phyloP scores from a whole-genome alignment of 2,329 filamentous ascomycete genomes.

The Diplodia scrobiculata region DNA sequence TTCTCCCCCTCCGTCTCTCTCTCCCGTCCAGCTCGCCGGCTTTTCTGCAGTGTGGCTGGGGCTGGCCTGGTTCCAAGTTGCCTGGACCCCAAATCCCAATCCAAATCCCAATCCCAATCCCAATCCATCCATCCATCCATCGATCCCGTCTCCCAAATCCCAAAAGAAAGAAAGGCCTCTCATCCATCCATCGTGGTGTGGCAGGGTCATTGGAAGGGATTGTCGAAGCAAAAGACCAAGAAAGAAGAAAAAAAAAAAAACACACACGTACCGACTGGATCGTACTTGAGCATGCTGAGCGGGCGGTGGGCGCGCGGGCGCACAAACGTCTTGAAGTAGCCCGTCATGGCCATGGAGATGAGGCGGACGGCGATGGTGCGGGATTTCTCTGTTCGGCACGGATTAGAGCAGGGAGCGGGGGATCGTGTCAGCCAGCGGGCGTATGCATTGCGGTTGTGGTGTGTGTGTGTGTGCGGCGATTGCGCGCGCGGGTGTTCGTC shows the following conservation, averaged over 20 bases:
- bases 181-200: too few species aligned
- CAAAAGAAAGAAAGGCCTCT: too few species aligned
- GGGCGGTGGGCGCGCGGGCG: constrained; percentile 79
- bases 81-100: too few species aligned
- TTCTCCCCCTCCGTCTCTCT: too few species aligned
- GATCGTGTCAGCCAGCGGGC: too few species aligned
- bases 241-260: background rate
- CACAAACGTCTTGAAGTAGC: constrained; percentile 90
- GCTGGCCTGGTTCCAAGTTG: too few species aligned
- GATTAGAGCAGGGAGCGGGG: too few species aligned
- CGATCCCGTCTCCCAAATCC: background rate
- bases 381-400: constrained; percentile 62
- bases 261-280: constrained; percentile 77
- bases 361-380: constrained; percentile 91
- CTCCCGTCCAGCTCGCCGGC: too few species aligned
- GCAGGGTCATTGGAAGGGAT: too few species aligned
- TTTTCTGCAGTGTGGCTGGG: too few species aligned
- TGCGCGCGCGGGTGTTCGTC: background rate
- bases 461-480: background rate
- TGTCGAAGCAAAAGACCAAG: too few species aligned
- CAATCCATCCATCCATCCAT: background rate
- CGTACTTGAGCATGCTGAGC: constrained; percentile 98
- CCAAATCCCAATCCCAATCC: too few species aligned
- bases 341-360: constrained; percentile 97
- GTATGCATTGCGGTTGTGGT: background rate